These are phyloP conservation scores for Apiosordaria backusii DNA, from an alignment of 495 filamentous ascomycete genomes.

Conservation along the genomic window DNA sequence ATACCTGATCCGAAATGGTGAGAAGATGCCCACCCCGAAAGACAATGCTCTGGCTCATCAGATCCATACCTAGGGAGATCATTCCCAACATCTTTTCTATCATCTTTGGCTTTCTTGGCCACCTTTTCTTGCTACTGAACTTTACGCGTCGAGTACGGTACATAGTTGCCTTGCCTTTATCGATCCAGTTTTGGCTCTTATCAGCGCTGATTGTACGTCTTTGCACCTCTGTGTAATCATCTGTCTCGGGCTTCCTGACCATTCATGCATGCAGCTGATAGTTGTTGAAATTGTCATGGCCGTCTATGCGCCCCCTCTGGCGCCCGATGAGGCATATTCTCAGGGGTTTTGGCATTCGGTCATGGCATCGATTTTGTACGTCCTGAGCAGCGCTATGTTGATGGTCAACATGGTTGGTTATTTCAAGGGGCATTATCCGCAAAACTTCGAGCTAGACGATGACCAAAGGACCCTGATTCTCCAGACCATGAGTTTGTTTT, in stretches of 20 bases:
- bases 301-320: slow-evolving; percentile 55
- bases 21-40: slow-evolving; percentile 7
- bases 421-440: slow-evolving; percentile 71
- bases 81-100: slow-evolving; percentile 64
- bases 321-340: slow-evolving; percentile 59
- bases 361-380: slow-evolving; percentile 63
- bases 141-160: slow-evolving; percentile 73
- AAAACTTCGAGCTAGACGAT: slow-evolving; percentile 69
- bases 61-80: slow-evolving; percentile 33
- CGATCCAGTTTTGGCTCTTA: slow-evolving; percentile 66
- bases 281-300: slow-evolving; percentile 58
- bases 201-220: slow-evolving; percentile 60
- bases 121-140: slow-evolving; percentile 71
- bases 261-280: slow-evolving; percentile 47
- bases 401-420: slow-evolving; percentile 79
- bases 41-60: neutral
- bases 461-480: slow-evolving; percentile 74
- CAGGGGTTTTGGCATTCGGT: slow-evolving; percentile 77
- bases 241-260: neutral
- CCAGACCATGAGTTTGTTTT: slow-evolving; percentile 69
- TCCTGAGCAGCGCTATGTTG: slow-evolving; percentile 58
- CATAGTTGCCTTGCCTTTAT: slow-evolving; percentile 66
- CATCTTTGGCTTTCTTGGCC: slow-evolving; percentile 62
- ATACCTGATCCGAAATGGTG: slow-evolving; percentile 56
- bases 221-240: neutral